Percentiles rank a stretch among this genome's conserved stretches.
Conservation (phyloP, 768 basidiomycete species). For the Lactarius vividus region DNA sequence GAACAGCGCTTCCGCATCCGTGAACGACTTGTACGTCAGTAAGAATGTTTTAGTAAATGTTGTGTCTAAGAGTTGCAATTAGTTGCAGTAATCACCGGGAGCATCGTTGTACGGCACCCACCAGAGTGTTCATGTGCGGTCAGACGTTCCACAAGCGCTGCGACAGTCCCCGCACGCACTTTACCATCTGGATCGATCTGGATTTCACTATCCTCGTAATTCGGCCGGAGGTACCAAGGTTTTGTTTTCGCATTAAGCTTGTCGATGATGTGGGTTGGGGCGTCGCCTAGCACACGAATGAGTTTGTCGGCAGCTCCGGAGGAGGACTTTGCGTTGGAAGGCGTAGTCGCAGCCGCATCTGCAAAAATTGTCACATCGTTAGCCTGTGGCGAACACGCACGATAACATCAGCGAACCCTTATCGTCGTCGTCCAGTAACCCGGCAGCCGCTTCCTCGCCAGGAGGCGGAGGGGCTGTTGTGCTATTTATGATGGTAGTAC, state of each 20-base stretch:
- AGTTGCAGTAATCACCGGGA: slow-evolving; percentile 2
- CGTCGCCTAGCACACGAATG: slow-evolving; percentile 63
- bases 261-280: slow-evolving; percentile 43
- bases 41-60: slow-evolving; percentile 86
- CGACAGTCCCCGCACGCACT: slow-evolving; percentile 83
- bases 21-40: slow-evolving; percentile 96
- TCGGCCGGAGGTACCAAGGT: slow-evolving; percentile 86
- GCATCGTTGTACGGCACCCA: slow-evolving; percentile 41
- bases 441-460: slow-evolving; percentile 22
- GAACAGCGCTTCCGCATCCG: slow-evolving; percentile 76
- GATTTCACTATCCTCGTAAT: slow-evolving; percentile 77
- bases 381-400: background rate
- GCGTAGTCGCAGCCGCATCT: slow-evolving; percentile 1
- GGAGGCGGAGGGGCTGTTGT: slow-evolving; percentile 5
- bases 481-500: background rate
- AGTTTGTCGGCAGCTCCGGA: slow-evolving; percentile 49
- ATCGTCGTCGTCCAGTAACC: slow-evolving; percentile 31
- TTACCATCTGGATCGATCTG: slow-evolving; percentile 80
- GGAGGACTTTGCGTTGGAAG: slow-evolving; percentile 31
- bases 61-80: slow-evolving; percentile 49
- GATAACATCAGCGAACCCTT: background rate
- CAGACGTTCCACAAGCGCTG: slow-evolving; percentile 82
- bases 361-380: background rate
- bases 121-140: slow-evolving; percentile 89
- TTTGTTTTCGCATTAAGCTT: slow-evolving; percentile 42